These are phyloP conservation scores for Phaeolepiota aurea DNA, from an alignment of 768 basidiomycete species.

Conservation along the genomic window DNA sequence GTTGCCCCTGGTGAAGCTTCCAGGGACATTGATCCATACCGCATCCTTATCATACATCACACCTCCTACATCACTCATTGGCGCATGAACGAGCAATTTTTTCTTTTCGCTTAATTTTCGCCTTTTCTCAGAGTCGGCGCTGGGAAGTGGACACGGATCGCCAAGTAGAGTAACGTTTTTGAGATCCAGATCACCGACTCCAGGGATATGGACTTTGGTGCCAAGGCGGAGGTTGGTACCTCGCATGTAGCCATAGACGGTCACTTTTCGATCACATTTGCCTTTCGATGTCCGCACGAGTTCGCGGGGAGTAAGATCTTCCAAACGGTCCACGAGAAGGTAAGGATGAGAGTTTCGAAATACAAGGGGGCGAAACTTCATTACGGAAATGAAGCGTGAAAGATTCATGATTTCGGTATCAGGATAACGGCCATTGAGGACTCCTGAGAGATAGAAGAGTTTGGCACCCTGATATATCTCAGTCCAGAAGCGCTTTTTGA, in stretches of 20 bases:
- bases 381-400: slow-evolving; percentile 91
- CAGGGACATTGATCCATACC: slow-evolving; percentile 96
- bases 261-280: slow-evolving; percentile 90
- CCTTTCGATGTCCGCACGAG: slow-evolving; percentile 67
- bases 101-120: slow-evolving; percentile 93
- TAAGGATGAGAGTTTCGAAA: slow-evolving; percentile 96
- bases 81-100: slow-evolving; percentile 86
- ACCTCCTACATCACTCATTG: slow-evolving; percentile 98
- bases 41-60: slow-evolving; percentile 97
- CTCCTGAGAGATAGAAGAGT: slow-evolving; percentile 94
- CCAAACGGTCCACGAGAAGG: slow-evolving; percentile 87
- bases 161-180: slow-evolving; percentile 64
- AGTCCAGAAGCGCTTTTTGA: slow-evolving; percentile 99
- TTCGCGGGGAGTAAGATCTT: slow-evolving; percentile 91
- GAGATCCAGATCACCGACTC: slow-evolving; percentile 84
- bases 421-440: slow-evolving; percentile 95
- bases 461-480: slow-evolving; percentile 99
- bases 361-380: slow-evolving; percentile 96
- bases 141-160: slow-evolving; percentile 96
- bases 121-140: slow-evolving; percentile 83
- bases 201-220: slow-evolving; percentile 88
- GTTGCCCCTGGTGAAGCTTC: slow-evolving; percentile 81
- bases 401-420: slow-evolving; percentile 96
- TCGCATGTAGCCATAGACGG: slow-evolving; percentile 89
- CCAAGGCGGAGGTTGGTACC: slow-evolving; percentile 76